A percentile compares a stretch with the other conserved stretches of the same genome.
These are phyloP conservation scores for Mycena capillaripes DNA, from an alignment of 768 basidiomycete species.

Conservation along the genomic window DNA sequence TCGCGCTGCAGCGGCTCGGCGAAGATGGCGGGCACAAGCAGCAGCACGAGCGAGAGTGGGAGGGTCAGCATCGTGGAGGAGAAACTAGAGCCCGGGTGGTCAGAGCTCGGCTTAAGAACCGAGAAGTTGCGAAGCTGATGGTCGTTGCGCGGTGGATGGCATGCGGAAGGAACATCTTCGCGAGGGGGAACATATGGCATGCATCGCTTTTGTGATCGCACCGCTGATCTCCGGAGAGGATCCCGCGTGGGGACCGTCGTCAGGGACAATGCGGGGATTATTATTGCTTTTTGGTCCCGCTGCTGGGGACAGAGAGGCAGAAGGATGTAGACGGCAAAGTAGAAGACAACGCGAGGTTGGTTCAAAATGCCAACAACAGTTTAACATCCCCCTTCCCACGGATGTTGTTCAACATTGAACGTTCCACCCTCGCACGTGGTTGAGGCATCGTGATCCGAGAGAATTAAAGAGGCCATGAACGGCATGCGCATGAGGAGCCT, in stretches of 20 bases:
- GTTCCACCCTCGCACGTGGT: too few species aligned
- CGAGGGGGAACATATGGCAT: background rate
- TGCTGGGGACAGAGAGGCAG: too few species aligned
- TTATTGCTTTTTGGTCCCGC: background rate
- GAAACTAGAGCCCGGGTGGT: background rate
- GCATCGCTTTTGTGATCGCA: background rate
- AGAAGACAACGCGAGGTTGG: too few species aligned
- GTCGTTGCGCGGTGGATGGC: background rate
- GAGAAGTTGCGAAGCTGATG: background rate
- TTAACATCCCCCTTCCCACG: too few species aligned
- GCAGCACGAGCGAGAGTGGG: constrained; percentile 14
- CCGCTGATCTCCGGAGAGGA: background rate
- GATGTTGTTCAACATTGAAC: too few species aligned
- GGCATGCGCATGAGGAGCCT: too few species aligned
- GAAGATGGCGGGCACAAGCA: constrained; percentile 9
- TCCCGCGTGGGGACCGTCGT: background rate
- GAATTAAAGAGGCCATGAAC: too few species aligned
- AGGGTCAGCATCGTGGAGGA: constrained; percentile 13
- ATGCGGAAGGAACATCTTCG: background rate
- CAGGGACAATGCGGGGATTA: background rate
- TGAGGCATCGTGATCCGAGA: too few species aligned
- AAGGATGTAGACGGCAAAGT: too few species aligned
- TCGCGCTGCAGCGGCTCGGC: background rate
- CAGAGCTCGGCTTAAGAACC: background rate
- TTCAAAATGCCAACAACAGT: too few species aligned